Percentiles rank a stretch among this genome's conserved stretches.
These are phyloP conservation scores for Asparagopsis taxiformis DNA, from an alignment of 31 red algal species.

Conservation along the genomic window DNA sequence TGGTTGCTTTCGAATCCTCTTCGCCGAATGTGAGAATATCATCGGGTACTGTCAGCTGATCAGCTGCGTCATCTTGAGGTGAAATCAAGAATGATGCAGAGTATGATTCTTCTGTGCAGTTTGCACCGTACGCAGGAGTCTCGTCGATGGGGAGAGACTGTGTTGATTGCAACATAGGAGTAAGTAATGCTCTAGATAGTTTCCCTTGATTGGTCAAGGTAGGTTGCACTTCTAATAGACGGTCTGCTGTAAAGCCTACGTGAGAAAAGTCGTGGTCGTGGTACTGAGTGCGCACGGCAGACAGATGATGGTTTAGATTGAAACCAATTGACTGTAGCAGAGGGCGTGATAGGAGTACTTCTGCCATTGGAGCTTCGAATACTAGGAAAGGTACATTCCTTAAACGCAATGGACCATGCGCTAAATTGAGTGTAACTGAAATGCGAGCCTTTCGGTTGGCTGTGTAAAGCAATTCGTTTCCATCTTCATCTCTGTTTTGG, in stretches of 20 bases:
- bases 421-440: background rate
- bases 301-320: background rate
- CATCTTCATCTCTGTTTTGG: background rate
- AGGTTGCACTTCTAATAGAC: too few relatives aligned
- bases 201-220: too few relatives aligned
- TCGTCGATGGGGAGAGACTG: too few relatives aligned
- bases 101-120: too few relatives aligned
- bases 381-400: background rate
- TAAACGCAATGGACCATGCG: background rate
- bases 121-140: too few relatives aligned
- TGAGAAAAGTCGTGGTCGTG: background rate
- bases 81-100: too few relatives aligned
- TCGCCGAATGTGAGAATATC: too few relatives aligned
- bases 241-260: background rate
- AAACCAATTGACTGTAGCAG: background rate
- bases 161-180: too few relatives aligned
- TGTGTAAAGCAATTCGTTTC: background rate
- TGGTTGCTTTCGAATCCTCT: too few relatives aligned
- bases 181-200: too few relatives aligned
- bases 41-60: too few relatives aligned
- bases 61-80: too few relatives aligned
- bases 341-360: background rate
- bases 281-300: background rate
- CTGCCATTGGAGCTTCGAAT: background rate
- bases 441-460: background rate